phyloP scores from a whole-genome alignment of 495 filamentous ascomycete species.

The Neurospora sp. region DNA sequence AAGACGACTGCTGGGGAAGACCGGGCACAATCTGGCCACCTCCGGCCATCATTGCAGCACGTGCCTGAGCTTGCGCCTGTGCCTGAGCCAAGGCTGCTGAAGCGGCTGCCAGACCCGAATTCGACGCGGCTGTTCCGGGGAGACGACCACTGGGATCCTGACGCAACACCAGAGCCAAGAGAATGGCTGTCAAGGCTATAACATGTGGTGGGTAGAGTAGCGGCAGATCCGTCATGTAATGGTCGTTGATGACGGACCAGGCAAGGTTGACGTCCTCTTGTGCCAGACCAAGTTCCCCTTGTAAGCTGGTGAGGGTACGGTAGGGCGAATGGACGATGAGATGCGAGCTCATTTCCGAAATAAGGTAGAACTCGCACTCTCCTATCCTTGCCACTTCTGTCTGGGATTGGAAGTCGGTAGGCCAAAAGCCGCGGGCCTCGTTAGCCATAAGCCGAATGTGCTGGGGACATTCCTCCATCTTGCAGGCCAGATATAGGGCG shows the following conservation, averaged over 20 bases:
- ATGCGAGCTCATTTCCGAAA: constrained; percentile 89
- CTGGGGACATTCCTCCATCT: constrained; percentile 97
- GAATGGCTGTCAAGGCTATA: constrained; percentile 81
- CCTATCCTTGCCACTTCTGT: constrained; percentile 76
- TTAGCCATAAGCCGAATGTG: constrained; percentile 82
- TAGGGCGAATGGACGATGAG: constrained; percentile 98
- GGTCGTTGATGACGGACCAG: constrained; percentile 88
- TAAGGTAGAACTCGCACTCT: constrained; percentile 93
- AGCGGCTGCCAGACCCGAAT: constrained; percentile 30
- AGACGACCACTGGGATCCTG: constrained; percentile 12
- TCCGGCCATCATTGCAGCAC: constrained; percentile 11
- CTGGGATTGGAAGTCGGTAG: constrained; percentile 69
- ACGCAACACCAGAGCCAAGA: constrained; percentile 72
- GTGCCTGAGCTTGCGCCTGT: constrained; percentile 20
- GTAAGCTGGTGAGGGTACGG: constrained; percentile 68
- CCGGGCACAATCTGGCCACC: constrained; percentile 1
- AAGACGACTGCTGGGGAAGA: background rate
- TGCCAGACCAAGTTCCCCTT: constrained; percentile 55
- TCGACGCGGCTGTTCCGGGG: constrained; percentile 2
- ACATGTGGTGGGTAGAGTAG: constrained; percentile 81
- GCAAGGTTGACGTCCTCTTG: constrained; percentile 71
- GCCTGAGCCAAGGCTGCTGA: constrained; percentile 31
- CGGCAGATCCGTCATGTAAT: constrained; percentile 88
- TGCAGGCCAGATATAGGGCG: constrained; percentile 89
- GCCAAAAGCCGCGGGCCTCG: constrained; percentile 82